phyloP scores from a whole-genome alignment of 495 filamentous ascomycete species.

The Aspergillus funiculosus region DNA sequence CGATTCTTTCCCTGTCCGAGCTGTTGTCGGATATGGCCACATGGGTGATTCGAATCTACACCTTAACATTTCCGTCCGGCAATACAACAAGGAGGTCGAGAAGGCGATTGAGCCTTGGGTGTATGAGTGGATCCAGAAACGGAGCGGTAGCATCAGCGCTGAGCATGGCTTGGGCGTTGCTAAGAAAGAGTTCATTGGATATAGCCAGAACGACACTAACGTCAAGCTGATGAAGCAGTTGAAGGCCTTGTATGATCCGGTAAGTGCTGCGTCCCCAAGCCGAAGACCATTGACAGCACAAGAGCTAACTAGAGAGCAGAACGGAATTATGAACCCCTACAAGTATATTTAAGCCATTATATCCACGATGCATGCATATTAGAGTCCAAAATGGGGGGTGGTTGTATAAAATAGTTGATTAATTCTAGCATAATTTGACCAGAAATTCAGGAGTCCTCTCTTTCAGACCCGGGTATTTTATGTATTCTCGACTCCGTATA shows the following conservation, averaged over 20 bases:
- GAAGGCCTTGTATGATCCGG: conserved; percentile 86
- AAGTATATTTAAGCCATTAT: conserved; percentile 59
- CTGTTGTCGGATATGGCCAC: conserved; percentile 92
- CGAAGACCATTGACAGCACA: background rate
- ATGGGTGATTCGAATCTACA: conserved; percentile 97
- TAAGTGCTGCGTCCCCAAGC: conserved; percentile 43
- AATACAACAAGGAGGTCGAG: conserved; percentile 85
- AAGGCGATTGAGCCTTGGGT: conserved; percentile 88
- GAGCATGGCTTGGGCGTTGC: conserved; percentile 92
- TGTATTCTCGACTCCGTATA: background rate
- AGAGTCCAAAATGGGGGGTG: too few relatives aligned
- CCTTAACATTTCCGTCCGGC: conserved; percentile 74
- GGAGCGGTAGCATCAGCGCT: conserved; percentile 87
- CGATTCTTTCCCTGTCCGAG: conserved; percentile 73
- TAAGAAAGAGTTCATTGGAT: conserved; percentile 91
- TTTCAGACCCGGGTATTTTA: too few relatives aligned
- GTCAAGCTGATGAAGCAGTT: conserved; percentile 87
- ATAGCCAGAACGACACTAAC: conserved; percentile 82
- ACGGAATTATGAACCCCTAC: conserved; percentile 92
- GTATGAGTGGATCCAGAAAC: conserved; percentile 89
- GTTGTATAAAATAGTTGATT: background rate
- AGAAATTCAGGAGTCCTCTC: too few relatives aligned
- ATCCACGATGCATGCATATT: background rate
- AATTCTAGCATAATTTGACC: background rate
- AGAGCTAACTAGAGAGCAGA: conserved; percentile 44